Evolutionary conservation across 2,329 filamentous ascomycete species (phyloP).

Genomic region (Fusarium verrucosum): DNA sequence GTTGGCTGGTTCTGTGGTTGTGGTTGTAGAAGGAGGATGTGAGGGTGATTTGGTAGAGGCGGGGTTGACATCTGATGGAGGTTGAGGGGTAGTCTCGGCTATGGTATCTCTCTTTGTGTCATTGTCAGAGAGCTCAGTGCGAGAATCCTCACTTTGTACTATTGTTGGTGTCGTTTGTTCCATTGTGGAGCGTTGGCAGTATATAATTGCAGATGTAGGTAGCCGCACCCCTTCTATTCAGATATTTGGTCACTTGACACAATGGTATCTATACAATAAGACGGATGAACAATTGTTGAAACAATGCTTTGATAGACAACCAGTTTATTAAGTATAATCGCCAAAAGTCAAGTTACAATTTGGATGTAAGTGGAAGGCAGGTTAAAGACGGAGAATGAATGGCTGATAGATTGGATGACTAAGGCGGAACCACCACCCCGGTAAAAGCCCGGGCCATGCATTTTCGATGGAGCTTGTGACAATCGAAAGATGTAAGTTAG

Average conservation of each 20-base stretch:
- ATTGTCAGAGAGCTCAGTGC: conserved; percentile 42
- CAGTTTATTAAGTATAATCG: conserved; percentile 9
- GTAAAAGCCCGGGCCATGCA: conserved; percentile 42
- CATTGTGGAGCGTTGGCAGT: conserved; percentile 38
- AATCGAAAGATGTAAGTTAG: conserved; percentile 44
- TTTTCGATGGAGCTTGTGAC: conserved; percentile 41
- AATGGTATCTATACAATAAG: conserved; percentile 12
- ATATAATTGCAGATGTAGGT: conserved; percentile 7
- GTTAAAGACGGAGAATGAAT: conserved; percentile 9
- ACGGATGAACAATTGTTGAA: background rate
- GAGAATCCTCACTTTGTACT: conserved; percentile 42
- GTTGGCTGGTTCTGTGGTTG: conserved; percentile 47
- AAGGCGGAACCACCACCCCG: conserved; percentile 27
- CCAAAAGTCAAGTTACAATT: background rate
- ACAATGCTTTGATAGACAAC: background rate
- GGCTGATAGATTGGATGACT: conserved; percentile 35
- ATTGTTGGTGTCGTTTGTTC: conserved; percentile 40
- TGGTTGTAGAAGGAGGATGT: conserved; percentile 45
- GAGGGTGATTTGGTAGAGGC: conserved; percentile 44
- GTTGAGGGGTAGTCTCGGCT: conserved; percentile 38
- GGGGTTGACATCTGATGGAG: conserved; percentile 30
- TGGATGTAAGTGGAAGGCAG: conserved; percentile 21
- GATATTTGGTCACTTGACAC: conserved; percentile 30
- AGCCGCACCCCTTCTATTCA: conserved; percentile 10
- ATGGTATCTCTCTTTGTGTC: conserved; percentile 42